Evolutionary conservation across 257 asterid species (phyloP).

Genomic region (Parsonsia alboflavescens): DNA sequence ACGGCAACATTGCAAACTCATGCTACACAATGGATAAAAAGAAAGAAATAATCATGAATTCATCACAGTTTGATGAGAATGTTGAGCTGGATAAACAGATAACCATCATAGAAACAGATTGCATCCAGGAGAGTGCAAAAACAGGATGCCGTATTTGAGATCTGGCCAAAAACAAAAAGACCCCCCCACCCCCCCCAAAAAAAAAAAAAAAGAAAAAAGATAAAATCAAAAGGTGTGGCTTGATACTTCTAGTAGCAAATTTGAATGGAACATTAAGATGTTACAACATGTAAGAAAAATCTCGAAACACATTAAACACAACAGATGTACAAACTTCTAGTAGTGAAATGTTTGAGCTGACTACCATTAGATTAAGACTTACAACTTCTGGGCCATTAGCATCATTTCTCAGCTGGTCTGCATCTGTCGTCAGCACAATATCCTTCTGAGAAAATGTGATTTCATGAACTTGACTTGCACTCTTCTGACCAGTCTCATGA

Average conservation of each 20-base stretch:
- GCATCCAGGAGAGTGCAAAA: not conserved
- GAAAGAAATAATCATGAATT: not conserved
- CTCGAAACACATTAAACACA: not conserved
- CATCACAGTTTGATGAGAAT: not conserved
- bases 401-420: slow-evolving; percentile 27
- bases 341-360: not conserved
- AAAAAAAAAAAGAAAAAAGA: no score
- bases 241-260: not conserved
- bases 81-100: not conserved
- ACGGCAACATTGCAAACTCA: not conserved
- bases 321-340: not conserved
- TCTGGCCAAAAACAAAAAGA: not conserved
- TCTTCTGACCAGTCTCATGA: slow-evolving; percentile 7
- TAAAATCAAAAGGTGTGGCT: not conserved
- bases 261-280: not conserved
- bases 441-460: slow-evolving; percentile 19
- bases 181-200: no score
- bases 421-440: slow-evolving; percentile 17
- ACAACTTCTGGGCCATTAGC: slow-evolving; percentile 36
- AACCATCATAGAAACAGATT: not conserved
- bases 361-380: slow-evolving; percentile 15
- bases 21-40: not conserved
- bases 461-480: slow-evolving; percentile 9
- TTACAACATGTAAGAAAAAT: not conserved
- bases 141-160: not conserved